phyloP scores from a whole-genome alignment of 768 basidiomycete genomes.

The Lyophyllum semitale region DNA sequence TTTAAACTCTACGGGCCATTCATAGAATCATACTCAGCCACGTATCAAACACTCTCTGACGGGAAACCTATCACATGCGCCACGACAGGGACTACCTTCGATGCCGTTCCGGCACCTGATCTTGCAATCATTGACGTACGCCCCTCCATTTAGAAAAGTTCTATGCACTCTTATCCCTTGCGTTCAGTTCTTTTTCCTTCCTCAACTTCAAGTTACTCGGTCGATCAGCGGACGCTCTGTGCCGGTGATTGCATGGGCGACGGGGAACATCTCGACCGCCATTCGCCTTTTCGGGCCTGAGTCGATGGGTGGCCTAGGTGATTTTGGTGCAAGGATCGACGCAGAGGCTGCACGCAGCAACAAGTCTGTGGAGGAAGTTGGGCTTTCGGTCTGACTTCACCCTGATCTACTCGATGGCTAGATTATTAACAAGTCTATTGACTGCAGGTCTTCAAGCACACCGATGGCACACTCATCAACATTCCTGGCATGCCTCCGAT shows the following conservation, averaged over 20 bases:
- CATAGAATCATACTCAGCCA: too few species aligned
- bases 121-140: too few species aligned
- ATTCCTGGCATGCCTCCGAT: conserved; percentile 24
- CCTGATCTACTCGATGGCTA: not conserved
- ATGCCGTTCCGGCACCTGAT: too few species aligned
- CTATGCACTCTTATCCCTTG: too few species aligned
- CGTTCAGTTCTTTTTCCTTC: conserved; percentile 10
- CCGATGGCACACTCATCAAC: conserved; percentile 15
- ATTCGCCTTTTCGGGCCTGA: conserved; percentile 21
- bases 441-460: conserved; percentile 17
- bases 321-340: conserved; percentile 14
- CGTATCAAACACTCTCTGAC: too few species aligned
- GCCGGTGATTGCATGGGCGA: conserved; percentile 15
- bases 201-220: conserved; percentile 12
- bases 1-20: too few species aligned
- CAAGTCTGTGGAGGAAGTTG: conserved; percentile 12
- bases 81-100: too few species aligned
- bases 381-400: not conserved
- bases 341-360: conserved; percentile 13
- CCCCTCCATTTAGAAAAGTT: too few species aligned
- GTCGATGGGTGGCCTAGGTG: conserved; percentile 19
- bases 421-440: too few species aligned
- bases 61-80: too few species aligned
- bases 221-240: conserved; percentile 15
- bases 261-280: conserved; percentile 4